Conservation (phyloP, 306 rosid species). For the Glycine tomentella region DNA sequence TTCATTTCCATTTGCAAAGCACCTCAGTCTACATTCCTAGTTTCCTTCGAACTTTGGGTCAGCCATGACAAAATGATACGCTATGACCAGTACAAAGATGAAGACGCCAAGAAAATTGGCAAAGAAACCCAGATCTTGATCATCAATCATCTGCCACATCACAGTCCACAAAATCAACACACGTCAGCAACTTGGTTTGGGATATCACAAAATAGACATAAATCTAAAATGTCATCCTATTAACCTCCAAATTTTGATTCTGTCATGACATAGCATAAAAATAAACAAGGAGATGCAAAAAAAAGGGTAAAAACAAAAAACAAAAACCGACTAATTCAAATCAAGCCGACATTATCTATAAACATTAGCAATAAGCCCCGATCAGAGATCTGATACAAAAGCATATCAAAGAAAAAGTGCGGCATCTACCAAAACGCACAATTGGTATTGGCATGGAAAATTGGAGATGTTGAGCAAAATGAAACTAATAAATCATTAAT, state of each 20-base stretch:
- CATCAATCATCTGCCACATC: constrained; percentile 80
- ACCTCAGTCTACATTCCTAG: constrained; percentile 52
- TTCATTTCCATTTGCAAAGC: no score
- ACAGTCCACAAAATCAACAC: constrained; percentile 20
- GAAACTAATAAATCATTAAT: neutral
- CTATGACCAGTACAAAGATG: constrained; percentile 83
- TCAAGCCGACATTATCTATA: no score
- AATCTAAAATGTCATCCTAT: neutral
- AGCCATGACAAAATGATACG: constrained; percentile 88
- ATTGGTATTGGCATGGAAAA: neutral
- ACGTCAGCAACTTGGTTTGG: constrained; percentile 23
- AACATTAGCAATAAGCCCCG: constrained; percentile 13
- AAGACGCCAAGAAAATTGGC: constrained; percentile 94
- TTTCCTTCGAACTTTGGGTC: constrained; percentile 86
- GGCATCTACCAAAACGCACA: constrained; percentile 22
- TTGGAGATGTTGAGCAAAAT: neutral
- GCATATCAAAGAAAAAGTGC: neutral
- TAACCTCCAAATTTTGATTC: neutral
- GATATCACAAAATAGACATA: constrained; percentile 4
- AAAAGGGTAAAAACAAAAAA: no score
- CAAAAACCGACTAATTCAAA: no score
- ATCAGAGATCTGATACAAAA: constrained; percentile 38
- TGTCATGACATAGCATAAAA: neutral
- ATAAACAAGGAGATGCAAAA: no score
- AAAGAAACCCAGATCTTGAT: constrained; percentile 86